phyloP scores from a whole-genome alignment of 2,329 filamentous ascomycete genomes.

The Trichoderma sp. region DNA sequence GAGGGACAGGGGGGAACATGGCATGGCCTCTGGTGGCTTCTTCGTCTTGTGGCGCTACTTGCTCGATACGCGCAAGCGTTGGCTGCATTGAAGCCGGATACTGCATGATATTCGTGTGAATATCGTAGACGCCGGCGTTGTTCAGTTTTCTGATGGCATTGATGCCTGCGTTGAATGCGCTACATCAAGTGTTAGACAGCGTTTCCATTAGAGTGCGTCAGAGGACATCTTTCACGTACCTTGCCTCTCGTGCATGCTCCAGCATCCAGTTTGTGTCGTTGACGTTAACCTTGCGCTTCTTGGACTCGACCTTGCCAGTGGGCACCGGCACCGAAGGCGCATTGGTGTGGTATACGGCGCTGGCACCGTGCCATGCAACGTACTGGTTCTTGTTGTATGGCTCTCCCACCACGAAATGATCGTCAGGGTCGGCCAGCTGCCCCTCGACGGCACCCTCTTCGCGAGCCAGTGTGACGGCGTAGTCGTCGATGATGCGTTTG shows the following conservation, averaged over 20 bases:
- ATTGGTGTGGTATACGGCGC: constrained; percentile 87
- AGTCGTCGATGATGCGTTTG: constrained; percentile 82
- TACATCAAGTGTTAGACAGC: constrained; percentile 36
- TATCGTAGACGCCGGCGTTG: constrained; percentile 78
- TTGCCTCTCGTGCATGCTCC: constrained; percentile 87
- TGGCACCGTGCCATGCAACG: constrained; percentile 97
- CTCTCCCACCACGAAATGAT: constrained; percentile 72
- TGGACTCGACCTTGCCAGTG: constrained; percentile 73
- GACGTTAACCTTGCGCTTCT: constrained; percentile 81
- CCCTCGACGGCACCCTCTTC: constrained; percentile 81
- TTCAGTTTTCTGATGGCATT: constrained; percentile 66
- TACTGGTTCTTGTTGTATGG: constrained; percentile 99
- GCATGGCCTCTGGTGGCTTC: constrained; percentile 31
- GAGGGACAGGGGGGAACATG: constrained; percentile 48
- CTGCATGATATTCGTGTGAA: constrained; percentile 89
- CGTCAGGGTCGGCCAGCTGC: constrained; percentile 86
- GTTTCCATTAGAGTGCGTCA: constrained; percentile 10
- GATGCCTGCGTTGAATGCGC: constrained; percentile 79
- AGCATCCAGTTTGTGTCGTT: constrained; percentile 96
- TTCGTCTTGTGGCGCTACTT: constrained; percentile 51
- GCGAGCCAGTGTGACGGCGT: constrained; percentile 72
- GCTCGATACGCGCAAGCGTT: constrained; percentile 79
- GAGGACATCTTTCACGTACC: constrained; percentile 50
- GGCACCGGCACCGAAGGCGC: constrained; percentile 72
- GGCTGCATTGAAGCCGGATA: constrained; percentile 87